Percentiles rank a stretch among this genome's conserved stretches.
Conservation (phyloP, 306 rosid species). For the Bauhinia variegata region DNA sequence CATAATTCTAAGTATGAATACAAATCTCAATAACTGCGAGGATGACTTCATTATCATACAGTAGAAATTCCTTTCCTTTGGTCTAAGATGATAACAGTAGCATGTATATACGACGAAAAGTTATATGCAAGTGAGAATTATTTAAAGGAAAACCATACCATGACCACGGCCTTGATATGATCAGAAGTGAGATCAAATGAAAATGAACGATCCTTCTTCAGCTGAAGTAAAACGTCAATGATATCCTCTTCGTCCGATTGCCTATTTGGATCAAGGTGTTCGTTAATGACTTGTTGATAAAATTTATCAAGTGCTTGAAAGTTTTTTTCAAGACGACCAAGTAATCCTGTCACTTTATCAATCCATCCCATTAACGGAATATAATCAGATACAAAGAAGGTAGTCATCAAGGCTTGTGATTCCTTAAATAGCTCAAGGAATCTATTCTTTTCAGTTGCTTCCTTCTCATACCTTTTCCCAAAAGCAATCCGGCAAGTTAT, state of each 20-base stretch:
- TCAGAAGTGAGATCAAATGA: slow-evolving; percentile 16
- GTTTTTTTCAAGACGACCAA: slow-evolving; percentile 10
- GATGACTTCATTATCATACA: too few species aligned
- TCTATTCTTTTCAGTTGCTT: background rate
- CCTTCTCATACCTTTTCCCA: slow-evolving; percentile 27
- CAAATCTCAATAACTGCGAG: too few species aligned
- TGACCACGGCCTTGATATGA: slow-evolving; percentile 8
- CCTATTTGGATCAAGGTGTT: slow-evolving; percentile 18
- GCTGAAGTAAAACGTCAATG: slow-evolving; percentile 23
- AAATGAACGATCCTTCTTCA: background rate
- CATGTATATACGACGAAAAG: too few species aligned
- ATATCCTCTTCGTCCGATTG: slow-evolving; percentile 7
- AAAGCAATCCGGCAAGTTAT: slow-evolving; percentile 5
- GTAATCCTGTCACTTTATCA: slow-evolving; percentile 29
- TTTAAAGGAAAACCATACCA: background rate
- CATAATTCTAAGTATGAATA: too few species aligned
- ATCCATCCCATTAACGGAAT: slow-evolving; percentile 34
- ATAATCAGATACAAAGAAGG: slow-evolving; percentile 18
- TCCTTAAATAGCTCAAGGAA: slow-evolving; percentile 2
- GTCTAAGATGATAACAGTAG: too few species aligned
- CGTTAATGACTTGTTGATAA: slow-evolving; percentile 13
- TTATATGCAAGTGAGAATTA: too few species aligned
- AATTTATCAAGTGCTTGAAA: slow-evolving; percentile 24
- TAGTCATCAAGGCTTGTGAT: background rate
- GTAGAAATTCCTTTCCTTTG: too few species aligned